Percentiles rank a stretch among this genome's conserved stretches.
Conservation (phyloP, 2,329 filamentous ascomycete species). For the Fusarium dlaminii region DNA sequence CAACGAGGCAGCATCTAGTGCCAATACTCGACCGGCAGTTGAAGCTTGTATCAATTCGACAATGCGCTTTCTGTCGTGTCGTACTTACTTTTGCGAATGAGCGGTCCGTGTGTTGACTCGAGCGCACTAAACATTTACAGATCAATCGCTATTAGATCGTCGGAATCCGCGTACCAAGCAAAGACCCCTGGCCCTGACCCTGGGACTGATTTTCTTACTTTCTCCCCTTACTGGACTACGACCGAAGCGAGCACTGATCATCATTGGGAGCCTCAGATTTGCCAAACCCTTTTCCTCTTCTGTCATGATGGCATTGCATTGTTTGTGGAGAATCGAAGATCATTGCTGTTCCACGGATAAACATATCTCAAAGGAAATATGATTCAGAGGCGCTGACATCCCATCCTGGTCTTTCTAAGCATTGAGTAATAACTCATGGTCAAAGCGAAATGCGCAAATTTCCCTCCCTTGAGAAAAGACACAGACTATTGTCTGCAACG, state of each 20-base stretch:
- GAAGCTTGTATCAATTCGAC: background rate
- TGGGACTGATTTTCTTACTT: background rate
- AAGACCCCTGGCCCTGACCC: background rate
- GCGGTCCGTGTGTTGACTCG: background rate
- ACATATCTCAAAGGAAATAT: background rate
- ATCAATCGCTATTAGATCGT: background rate
- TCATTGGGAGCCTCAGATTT: background rate
- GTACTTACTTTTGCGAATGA: background rate
- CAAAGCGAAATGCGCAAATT: conserved; percentile 6
- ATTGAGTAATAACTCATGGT: background rate
- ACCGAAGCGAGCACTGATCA: conserved; percentile 14
- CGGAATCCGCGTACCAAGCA: background rate
- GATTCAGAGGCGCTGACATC: background rate
- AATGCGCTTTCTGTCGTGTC: background rate
- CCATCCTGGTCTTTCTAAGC: background rate
- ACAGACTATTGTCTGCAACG: background rate
- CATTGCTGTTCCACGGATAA: background rate
- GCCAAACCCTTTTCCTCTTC: background rate
- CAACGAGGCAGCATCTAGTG: background rate
- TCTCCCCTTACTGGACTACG: background rate
- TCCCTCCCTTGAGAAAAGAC: background rate
- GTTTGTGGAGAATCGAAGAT: conserved; percentile 16
- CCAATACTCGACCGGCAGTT: background rate
- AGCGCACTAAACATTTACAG: background rate
- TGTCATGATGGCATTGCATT: conserved; percentile 19